phyloP scores from a whole-genome alignment of 805 yeast genomes.

The Cyberlindnera misumaiensis region DNA sequence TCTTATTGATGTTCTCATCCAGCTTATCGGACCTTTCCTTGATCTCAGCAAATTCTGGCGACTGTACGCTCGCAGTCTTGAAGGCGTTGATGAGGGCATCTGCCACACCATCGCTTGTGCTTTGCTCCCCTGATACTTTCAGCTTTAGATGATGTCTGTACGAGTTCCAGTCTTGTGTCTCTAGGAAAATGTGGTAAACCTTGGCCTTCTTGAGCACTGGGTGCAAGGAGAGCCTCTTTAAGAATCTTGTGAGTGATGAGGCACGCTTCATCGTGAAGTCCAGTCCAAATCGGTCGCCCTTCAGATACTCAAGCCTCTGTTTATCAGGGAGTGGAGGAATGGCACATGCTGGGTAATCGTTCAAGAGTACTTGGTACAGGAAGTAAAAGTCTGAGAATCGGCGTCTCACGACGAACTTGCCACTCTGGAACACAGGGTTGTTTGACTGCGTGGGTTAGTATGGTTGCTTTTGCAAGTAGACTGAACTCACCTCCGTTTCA shows the following conservation, averaged over 20 bases:
- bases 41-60: slow-evolving; percentile 75
- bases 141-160: slow-evolving; percentile 51
- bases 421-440: slow-evolving; percentile 46
- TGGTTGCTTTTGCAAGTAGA: not conserved
- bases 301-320: slow-evolving; percentile 82
- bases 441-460: slow-evolving; percentile 31
- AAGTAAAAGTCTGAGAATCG: slow-evolving; percentile 84
- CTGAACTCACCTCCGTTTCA: slow-evolving; percentile 34
- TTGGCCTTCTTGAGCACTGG: slow-evolving; percentile 65
- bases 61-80: slow-evolving; percentile 60
- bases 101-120: slow-evolving; percentile 60
- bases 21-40: slow-evolving; percentile 76
- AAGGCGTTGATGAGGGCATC: slow-evolving; percentile 94
- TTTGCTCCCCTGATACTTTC: slow-evolving; percentile 9
- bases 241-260: slow-evolving; percentile 69
- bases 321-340: slow-evolving; percentile 95
- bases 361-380: slow-evolving; percentile 63
- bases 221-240: slow-evolving; percentile 68
- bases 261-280: slow-evolving; percentile 83
- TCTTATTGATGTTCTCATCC: slow-evolving; percentile 72
- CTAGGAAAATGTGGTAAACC: slow-evolving; percentile 63
- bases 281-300: slow-evolving; percentile 85
- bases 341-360: slow-evolving; percentile 78
- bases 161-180: slow-evolving; percentile 67
- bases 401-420: slow-evolving; percentile 53